phyloP scores from a whole-genome alignment of 2,329 filamentous ascomycete species.

The Orbilia javanica region DNA sequence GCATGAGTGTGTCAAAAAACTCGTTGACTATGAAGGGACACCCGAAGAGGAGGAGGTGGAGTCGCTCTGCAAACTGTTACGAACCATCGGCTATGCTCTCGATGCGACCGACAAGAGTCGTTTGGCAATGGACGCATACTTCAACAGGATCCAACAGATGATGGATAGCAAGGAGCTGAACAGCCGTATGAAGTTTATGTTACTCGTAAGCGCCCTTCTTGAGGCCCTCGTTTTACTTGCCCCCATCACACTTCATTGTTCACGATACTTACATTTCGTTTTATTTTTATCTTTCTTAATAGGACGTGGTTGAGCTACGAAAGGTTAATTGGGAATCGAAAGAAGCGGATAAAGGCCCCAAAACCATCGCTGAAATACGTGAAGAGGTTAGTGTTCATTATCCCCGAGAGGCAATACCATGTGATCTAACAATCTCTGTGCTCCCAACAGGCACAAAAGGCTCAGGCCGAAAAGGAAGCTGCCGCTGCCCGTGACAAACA shows the following conservation, averaged over 20 bases:
- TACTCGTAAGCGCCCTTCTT: conserved; percentile 72
- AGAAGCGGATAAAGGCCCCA: conserved; percentile 91
- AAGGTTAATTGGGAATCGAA: conserved; percentile 83
- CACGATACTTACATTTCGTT: neutral
- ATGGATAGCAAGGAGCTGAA: conserved; percentile 82
- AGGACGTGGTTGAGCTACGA: conserved; percentile 88
- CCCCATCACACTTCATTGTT: neutral
- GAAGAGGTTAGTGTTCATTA: conserved; percentile 71
- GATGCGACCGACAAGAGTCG: conserved; percentile 85
- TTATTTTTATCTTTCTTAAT: conserved; percentile 37
- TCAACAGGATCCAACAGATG: conserved; percentile 85
- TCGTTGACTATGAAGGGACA: conserved; percentile 92
- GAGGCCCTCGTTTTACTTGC: neutral
- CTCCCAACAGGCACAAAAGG: conserved; percentile 73
- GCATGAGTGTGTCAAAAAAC: conserved; percentile 98
- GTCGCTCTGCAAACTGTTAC: conserved; percentile 90
- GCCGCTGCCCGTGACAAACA: conserved; percentile 70
- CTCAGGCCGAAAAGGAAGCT: conserved; percentile 82
- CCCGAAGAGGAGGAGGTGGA: conserved; percentile 97
- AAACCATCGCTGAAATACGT: conserved; percentile 94
- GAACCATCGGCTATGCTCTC: conserved; percentile 89
- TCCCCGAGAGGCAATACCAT: conserved; percentile 58
- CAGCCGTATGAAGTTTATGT: conserved; percentile 94
- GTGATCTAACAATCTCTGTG: neutral
- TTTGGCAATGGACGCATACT: conserved; percentile 92